Conservation (phyloP, 495 filamentous ascomycete genomes). For the Staphylotrichum longicolle region DNA sequence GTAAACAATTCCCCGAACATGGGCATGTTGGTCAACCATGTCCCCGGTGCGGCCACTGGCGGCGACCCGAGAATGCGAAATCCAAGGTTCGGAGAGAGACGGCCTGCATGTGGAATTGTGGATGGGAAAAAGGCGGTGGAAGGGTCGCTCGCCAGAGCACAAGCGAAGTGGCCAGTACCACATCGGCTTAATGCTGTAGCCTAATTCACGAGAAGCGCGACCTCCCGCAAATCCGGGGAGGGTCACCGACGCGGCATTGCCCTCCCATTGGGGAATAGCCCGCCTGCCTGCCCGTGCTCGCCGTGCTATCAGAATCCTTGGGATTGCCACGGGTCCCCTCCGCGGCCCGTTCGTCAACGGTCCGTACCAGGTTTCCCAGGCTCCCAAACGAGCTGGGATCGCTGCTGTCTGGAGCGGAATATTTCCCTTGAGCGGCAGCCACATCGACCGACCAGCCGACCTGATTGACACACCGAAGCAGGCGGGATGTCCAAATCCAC, state of each 20-base stretch:
- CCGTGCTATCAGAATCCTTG: slow-evolving; percentile 27
- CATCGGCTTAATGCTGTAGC: slow-evolving; percentile 10
- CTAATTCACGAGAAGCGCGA: slow-evolving; percentile 18
- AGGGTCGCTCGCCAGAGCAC: background rate
- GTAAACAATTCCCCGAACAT: slow-evolving; percentile 10
- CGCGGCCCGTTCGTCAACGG: slow-evolving; percentile 36
- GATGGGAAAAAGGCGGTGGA: slow-evolving; percentile 22
- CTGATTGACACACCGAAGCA: slow-evolving; percentile 13
- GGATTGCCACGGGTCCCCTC: slow-evolving; percentile 28
- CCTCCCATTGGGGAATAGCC: slow-evolving; percentile 24
- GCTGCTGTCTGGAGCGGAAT: slow-evolving; percentile 6
- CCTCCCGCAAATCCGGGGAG: slow-evolving; percentile 29
- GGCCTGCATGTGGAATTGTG: slow-evolving; percentile 3
- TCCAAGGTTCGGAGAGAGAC: slow-evolving; percentile 5
- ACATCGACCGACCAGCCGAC: background rate
- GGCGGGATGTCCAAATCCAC: slow-evolving; percentile 1
- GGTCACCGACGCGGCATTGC: slow-evolving; percentile 23
- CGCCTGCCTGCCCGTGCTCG: slow-evolving; percentile 1
- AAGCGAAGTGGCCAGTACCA: slow-evolving; percentile 16
- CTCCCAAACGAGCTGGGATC: slow-evolving; percentile 6
- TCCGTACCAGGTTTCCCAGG: slow-evolving; percentile 27
- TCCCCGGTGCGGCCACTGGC: slow-evolving; percentile 13
- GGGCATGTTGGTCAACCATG: slow-evolving; percentile 9
- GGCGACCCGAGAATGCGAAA: slow-evolving; percentile 15
- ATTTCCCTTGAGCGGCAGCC: slow-evolving; percentile 12